These are phyloP conservation scores for Keithomyces neogunnii DNA, from an alignment of 2,329 filamentous ascomycete species.

Conservation along the genomic window DNA sequence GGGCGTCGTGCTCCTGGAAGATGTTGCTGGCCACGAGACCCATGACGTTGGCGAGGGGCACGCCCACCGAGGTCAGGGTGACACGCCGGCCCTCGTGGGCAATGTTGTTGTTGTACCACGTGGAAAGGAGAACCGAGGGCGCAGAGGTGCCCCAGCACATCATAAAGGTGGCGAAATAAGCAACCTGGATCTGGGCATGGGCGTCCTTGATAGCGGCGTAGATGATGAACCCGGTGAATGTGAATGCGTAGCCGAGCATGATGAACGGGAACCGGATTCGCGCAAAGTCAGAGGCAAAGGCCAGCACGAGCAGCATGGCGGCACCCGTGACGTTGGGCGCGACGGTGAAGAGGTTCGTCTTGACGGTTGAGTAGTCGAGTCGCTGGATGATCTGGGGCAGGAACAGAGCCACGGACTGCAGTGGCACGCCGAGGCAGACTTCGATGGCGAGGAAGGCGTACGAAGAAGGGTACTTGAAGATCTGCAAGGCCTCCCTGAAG, in stretches of 20 bases:
- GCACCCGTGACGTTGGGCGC: conserved; percentile 71
- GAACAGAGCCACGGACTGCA: conserved; percentile 47
- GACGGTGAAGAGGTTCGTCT: conserved; percentile 73
- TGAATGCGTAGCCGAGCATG: conserved; percentile 62
- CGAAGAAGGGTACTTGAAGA: conserved; percentile 41
- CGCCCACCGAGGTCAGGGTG: conserved; percentile 61
- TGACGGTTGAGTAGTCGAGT: conserved; percentile 39
- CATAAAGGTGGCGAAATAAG: conserved; percentile 73
- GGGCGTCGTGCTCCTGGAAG: conserved; percentile 55
- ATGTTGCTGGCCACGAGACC: conserved; percentile 62
- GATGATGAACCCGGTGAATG: conserved; percentile 71
- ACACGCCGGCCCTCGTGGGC: conserved; percentile 67
- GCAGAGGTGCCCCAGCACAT: conserved; percentile 75
- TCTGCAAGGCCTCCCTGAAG: conserved; percentile 39
- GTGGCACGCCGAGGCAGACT: conserved; percentile 50
- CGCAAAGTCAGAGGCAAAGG: conserved; percentile 59
- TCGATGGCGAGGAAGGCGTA: conserved; percentile 45
- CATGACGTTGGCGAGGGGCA: conserved; percentile 71
- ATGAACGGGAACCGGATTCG: conserved; percentile 68
- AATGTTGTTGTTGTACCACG: conserved; percentile 72
- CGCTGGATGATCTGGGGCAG: conserved; percentile 46
- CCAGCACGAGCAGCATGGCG: conserved; percentile 61
- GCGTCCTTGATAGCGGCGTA: conserved; percentile 64
- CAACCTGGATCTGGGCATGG: conserved; percentile 49
- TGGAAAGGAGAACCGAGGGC: conserved; percentile 60